Evolutionary conservation across 129 eudicot species (phyloP).

Genomic region (Lactuca saligna): DNA sequence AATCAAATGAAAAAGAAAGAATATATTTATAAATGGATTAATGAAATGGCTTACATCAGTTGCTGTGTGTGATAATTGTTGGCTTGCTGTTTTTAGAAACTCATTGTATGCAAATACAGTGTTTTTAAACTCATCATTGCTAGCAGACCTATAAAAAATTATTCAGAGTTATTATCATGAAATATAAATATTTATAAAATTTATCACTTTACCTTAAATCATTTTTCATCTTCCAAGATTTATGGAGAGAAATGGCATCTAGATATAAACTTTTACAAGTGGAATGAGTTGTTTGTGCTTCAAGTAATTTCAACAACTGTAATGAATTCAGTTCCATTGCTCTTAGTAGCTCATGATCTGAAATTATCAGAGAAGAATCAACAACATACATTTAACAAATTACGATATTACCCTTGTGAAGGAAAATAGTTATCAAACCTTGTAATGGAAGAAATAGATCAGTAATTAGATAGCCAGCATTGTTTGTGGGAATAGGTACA

Average conservation of each 20-base stretch:
- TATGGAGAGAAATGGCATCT: slow-evolving; percentile 60
- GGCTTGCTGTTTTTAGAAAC: slow-evolving; percentile 66
- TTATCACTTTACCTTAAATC: slow-evolving; percentile 35
- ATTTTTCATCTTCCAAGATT: slow-evolving; percentile 55
- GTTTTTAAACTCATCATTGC: slow-evolving; percentile 38
- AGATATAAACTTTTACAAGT: slow-evolving; percentile 52
- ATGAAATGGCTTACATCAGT: slow-evolving; percentile 63
- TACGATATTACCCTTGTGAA: not conserved
- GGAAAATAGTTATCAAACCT: slow-evolving; percentile 43
- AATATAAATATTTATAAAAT: not conserved
- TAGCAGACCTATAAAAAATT: slow-evolving; percentile 36
- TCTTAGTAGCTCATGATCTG: slow-evolving; percentile 67
- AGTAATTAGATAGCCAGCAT: slow-evolving; percentile 61
- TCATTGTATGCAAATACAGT: slow-evolving; percentile 49
- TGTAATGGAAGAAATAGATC: slow-evolving; percentile 54
- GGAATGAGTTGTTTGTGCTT: slow-evolving; percentile 61
- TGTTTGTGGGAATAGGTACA: slow-evolving; percentile 88
- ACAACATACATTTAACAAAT: not conserved
- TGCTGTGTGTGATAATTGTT: slow-evolving; percentile 77
- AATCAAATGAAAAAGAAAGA: not conserved
- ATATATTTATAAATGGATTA: not conserved
- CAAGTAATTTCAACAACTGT: slow-evolving; percentile 72
- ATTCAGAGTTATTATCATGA: slow-evolving; percentile 15
- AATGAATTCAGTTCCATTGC: slow-evolving; percentile 77
- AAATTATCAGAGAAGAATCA: slow-evolving; percentile 15